Base-by-base conservation (phyloP, 192 early-diverging fungal genomes). In the Coemansia sp. region DNA sequence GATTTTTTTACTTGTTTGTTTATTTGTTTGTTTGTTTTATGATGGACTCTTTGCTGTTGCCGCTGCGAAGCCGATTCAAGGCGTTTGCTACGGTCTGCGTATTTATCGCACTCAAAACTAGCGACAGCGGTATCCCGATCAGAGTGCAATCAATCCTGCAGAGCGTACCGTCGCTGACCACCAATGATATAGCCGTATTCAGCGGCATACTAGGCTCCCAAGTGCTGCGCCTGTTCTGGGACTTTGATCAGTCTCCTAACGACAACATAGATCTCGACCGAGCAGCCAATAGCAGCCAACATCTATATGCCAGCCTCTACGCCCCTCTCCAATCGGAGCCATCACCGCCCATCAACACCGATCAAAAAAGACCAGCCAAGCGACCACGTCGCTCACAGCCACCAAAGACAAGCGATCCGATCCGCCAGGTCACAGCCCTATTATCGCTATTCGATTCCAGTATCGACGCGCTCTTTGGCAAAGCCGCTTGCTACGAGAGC, bases 71-170 rank as follows among this genome's bases (percentile, higher is more conserved):
- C 2, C 21, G 61, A 21, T 73, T 73, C 34, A 62, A 38, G 53
- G 40, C 65, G 9, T 70, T 76, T 76, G 69, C 65, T 8, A 62
- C 70, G 2, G 13, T 78, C 21, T 31, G 62, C 13, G 58, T 65
- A 8, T 78, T 78, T 64, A n/a, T 78, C 14, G 0, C 31, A 9
- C 59, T 39, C 35, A 68, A 55, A 16, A 50, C 24, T 3, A 33
- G 34, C 60, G 11, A 13, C 4, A 16, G 26, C 3, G 14, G 18
- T n/a, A 31, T 24, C 9, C 62, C 63, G 28, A 66, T 66, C 7
- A 51, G 43, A 11, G 62, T 69, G 9, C 20, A n/a, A 33, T 36
- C 42, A 4, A 37, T 78, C 5, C 4, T 36, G 0, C 58, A 45
- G 8, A 53, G 62, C 5, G 42, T 72, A 2, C 20, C 9, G 1